Conservation (phyloP, 305 asterid species). For the Euphrasia arctica region DNA sequence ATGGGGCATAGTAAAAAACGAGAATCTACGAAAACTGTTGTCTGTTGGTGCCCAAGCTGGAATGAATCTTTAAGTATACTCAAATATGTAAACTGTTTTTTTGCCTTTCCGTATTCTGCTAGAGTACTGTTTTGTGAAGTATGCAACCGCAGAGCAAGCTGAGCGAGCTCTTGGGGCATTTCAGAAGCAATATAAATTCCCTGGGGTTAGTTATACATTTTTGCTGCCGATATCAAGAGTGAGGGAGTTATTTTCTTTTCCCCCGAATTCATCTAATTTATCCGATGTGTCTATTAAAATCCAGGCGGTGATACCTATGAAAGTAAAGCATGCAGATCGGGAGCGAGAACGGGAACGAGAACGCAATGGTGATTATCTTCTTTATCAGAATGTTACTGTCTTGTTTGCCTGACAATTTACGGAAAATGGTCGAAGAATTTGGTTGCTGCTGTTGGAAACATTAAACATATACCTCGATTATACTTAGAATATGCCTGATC, state of each 20-base stretch:
- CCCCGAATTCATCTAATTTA: conserved; percentile 13
- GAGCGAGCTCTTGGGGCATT: conserved; percentile 65
- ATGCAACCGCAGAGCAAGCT: conserved; percentile 65
- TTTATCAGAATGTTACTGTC: conserved; percentile 5
- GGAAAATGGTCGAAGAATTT: conserved; percentile 14
- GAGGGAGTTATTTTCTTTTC: conserved; percentile 8
- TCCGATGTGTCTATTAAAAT: conserved; percentile 23
- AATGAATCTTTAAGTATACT: conserved; percentile 18
- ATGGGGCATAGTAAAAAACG: neutral
- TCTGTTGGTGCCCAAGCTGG: conserved; percentile 8
- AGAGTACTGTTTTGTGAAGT: conserved; percentile 92
- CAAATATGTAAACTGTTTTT: conserved; percentile 5
- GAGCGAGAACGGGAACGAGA: conserved; percentile 78
- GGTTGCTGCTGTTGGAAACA: neutral
- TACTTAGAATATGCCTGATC: conserved; percentile 18
- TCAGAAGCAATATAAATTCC: conserved; percentile 54
- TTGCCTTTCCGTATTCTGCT: conserved; percentile 24
- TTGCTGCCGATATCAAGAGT: conserved; percentile 17
- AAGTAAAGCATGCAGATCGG: conserved; percentile 73
- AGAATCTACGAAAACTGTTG: neutral
- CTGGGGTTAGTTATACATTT: conserved; percentile 65
- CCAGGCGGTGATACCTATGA: conserved; percentile 60
- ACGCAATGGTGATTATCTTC: conserved; percentile 59
- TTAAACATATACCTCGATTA: too few species aligned
- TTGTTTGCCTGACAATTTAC: conserved; percentile 21